phyloP scores from a whole-genome alignment of 768 basidiomycete species.

The Auricularia cornea region DNA sequence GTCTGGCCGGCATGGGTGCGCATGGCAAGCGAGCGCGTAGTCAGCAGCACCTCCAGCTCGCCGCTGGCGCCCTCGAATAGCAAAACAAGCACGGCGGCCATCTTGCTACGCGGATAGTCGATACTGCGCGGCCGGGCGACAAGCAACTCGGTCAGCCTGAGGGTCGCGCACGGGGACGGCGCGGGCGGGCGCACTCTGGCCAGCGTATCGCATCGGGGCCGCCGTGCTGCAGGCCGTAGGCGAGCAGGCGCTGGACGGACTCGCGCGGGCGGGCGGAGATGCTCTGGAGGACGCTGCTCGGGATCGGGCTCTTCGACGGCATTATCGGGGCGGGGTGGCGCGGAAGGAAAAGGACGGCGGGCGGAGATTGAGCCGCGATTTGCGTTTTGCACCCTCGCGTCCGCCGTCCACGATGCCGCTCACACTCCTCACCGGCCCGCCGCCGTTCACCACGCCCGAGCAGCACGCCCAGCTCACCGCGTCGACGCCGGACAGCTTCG shows the following conservation, averaged over 20 bases:
- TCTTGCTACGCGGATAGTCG: constrained; percentile 31
- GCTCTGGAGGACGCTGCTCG: not conserved
- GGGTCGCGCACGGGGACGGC: not conserved
- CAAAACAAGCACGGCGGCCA: constrained; percentile 72
- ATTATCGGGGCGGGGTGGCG: not conserved
- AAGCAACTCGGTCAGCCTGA: too few species aligned
- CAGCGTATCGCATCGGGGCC: not conserved
- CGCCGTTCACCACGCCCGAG: constrained; percentile 46
- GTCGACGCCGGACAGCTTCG: constrained; percentile 81
- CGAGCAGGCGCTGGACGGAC: not conserved
- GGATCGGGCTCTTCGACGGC: not conserved
- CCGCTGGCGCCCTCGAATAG: constrained; percentile 60
- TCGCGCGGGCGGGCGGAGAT: not conserved
- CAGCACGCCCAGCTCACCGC: constrained; percentile 59
- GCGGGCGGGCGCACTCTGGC: not conserved
- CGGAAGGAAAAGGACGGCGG: not conserved
- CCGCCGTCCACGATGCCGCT: constrained; percentile 9
- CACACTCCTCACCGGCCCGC: constrained; percentile 32
- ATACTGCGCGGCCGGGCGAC: not conserved
- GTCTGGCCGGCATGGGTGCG: constrained; percentile 75
- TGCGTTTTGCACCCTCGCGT: not conserved
- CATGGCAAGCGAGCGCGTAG: constrained; percentile 72
- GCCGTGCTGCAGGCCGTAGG: not conserved
- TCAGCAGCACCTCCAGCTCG: constrained; percentile 66
- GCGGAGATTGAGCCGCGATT: not conserved